Base-by-base conservation (phyloP, 345 rosid species). In the Carallia brachiata region DNA sequence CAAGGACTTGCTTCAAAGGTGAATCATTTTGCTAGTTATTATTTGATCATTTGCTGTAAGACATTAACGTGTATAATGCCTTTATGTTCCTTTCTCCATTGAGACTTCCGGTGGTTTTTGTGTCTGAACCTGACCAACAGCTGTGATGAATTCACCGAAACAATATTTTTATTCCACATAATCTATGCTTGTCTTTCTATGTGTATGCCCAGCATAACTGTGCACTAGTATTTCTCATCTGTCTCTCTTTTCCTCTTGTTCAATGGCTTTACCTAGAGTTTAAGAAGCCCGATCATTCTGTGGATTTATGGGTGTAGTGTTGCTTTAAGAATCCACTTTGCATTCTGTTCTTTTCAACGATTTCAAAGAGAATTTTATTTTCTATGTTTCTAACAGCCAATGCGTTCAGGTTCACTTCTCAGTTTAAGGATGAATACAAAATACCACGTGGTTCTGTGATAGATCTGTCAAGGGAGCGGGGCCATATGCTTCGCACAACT, bases 401-500 rank as follows among this genome's bases (percentile, higher is more conserved):
- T 57, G 7, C 36, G 48, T 27, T 80, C 77, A 94, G 97, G 81
- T 91, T 94, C 66, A 87, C 90, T 77, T 82, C 88, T 65, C 90
- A 80, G 76, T 94, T 94, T 83, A 91, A 89, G 82, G 98, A 94
- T 80, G 98, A 94, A 70, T 83, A 78, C 67, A 91, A 91, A 75
- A 87, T 91, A 64, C 96, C 98, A n/a, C 82, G 77, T 40, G 86
- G 90, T 70, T 84, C 96, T 36, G 82, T 80, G 54, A 90, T 94
- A 70, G 90, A 87, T 68, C 82, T 94, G 73, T 79, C 93, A 37
- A 83, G 80, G 80, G 93, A 90, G 63, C 84, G 62, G 18, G 93
- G 91, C 72, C 70, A 88, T 68, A 75, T 88, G 27, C 90, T 90
- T 73, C 75, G 73, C 56, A 90, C 97, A 63, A 82, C 73, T 52